Percentiles rank a stretch among this genome's conserved stretches.
Conservation (phyloP, 129 eudicot species). For the Silybum marianum region DNA sequence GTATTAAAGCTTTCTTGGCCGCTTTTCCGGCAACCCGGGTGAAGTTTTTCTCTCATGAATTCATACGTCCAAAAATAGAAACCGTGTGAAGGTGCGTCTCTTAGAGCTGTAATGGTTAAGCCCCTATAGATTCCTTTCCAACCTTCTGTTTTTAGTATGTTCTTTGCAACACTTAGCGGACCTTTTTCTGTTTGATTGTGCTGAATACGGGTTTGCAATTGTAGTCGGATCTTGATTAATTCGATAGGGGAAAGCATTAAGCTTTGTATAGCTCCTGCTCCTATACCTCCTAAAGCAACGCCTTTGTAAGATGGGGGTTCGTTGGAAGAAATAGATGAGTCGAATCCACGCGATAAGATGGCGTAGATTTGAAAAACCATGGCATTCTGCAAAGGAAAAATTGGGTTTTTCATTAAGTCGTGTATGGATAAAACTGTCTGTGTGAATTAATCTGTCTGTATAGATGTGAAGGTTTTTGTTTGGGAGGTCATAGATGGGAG, state of each 20-base stretch:
- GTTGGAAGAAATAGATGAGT: conserved; percentile 35
- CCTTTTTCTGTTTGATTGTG: conserved; percentile 41
- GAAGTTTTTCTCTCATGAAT: conserved; percentile 66
- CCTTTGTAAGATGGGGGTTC: conserved; percentile 92
- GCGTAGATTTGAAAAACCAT: conserved; percentile 92
- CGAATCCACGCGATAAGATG: conserved; percentile 70
- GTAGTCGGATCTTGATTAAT: conserved; percentile 84
- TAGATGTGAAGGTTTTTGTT: no score
- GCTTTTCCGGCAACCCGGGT: conserved; percentile 77
- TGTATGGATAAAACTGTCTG: no score
- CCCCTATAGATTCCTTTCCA: conserved; percentile 71
- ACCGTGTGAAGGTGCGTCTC: conserved; percentile 89
- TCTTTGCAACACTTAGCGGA: conserved; percentile 52
- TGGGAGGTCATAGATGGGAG: no score
- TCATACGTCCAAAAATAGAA: conserved; percentile 86
- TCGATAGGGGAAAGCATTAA: conserved; percentile 83
- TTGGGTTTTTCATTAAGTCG: neutral
- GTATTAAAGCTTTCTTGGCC: conserved; percentile 77
- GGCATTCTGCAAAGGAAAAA: conserved; percentile 70
- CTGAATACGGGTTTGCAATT: conserved; percentile 40
- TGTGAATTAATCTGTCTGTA: no score
- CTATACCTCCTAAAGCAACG: conserved; percentile 67
- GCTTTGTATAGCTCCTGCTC: conserved; percentile 90
- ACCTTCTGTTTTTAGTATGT: conserved; percentile 56
- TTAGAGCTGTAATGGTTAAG: conserved; percentile 63